Evolutionary conservation across 2,329 filamentous ascomycete genomes (phyloP).

Genomic region (Exophiala viscosa): DNA sequence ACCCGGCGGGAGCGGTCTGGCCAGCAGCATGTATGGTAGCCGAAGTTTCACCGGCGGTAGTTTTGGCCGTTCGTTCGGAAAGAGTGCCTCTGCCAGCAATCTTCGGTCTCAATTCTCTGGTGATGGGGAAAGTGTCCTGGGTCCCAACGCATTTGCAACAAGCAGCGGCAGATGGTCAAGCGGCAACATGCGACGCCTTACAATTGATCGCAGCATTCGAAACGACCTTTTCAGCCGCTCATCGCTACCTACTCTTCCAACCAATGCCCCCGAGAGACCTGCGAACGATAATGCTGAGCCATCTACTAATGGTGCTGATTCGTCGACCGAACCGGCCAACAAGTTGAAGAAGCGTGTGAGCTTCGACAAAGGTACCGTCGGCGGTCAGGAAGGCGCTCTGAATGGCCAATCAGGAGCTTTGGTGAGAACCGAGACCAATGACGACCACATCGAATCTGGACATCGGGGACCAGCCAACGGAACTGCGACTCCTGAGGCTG

Average conservation of each 20-base stretch:
- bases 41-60: constrained; percentile 49
- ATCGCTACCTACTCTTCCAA: constrained; percentile 30
- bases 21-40: constrained; percentile 37
- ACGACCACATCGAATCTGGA: constrained; percentile 46
- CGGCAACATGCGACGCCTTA: constrained; percentile 78
- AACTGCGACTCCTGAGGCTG: constrained; percentile 38
- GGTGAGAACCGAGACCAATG: constrained; percentile 46
- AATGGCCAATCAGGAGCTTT: constrained; percentile 49
- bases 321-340: constrained; percentile 32
- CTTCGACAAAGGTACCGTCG: constrained; percentile 68
- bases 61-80: constrained; percentile 68
- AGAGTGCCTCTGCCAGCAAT: constrained; percentile 85
- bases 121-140: constrained; percentile 74
- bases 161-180: constrained; percentile 62
- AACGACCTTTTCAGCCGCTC: constrained; percentile 56
- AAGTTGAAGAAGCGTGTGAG: constrained; percentile 79
- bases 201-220: constrained; percentile 83
- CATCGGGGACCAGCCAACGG: constrained; percentile 47
- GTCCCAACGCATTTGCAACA: constrained; percentile 78
- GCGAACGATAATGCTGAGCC: constrained; percentile 17
- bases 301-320: constrained; percentile 40
- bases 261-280: constrained; percentile 35
- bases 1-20: constrained; percentile 50
- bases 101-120: constrained; percentile 72
- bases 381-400: constrained; percentile 35